A percentile compares a stretch with the other conserved stretches of the same genome.
Evolutionary conservation across 192 early-diverging fungal genomes (phyloP).

Genomic region (Radiomyces spectabilis): DNA sequence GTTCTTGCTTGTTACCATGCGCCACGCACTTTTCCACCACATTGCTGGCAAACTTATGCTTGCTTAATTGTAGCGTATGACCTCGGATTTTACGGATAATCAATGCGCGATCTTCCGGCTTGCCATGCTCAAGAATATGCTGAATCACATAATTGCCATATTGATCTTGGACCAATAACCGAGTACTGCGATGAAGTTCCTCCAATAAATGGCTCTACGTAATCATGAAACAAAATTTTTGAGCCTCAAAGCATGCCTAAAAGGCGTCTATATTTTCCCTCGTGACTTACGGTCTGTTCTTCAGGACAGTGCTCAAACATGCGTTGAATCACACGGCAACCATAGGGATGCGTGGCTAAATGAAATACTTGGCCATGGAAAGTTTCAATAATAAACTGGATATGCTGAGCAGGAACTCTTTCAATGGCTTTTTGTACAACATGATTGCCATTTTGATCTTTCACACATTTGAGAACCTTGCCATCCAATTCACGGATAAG

Average conservation of each 20-base stretch:
- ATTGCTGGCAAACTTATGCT: conserved; percentile 99
- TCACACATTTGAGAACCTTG: conserved; percentile 94
- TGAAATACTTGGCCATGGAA: conserved; percentile 94
- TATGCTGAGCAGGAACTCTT: conserved; percentile 84
- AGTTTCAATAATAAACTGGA: conserved; percentile 92
- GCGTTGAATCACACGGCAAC: conserved; percentile 96
- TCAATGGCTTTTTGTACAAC: conserved; percentile 99
- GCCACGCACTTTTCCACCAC: conserved; percentile 98
- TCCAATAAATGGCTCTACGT: conserved; percentile 79
- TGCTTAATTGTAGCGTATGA: conserved; percentile 83
- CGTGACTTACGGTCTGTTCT: conserved; percentile 60
- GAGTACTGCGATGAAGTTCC: conserved; percentile 88
- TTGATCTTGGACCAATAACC: conserved; percentile 93
- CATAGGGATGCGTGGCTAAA: conserved; percentile 95
- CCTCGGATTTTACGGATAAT: conserved; percentile 87
- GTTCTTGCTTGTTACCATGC: conserved; percentile 78
- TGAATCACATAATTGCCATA: conserved; percentile 99
- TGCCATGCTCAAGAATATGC: conserved; percentile 92
- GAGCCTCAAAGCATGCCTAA: too few relatives aligned
- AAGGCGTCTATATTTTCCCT: too few relatives aligned
- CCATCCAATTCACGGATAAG: conserved; percentile 90
- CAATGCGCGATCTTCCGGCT: conserved; percentile 74
- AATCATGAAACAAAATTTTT: too few relatives aligned
- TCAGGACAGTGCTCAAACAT: conserved; percentile 99
- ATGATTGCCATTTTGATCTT: conserved; percentile 99